Base-by-base conservation (phyloP, 192 early-diverging fungal species). In the Coemansia sp. region DNA sequence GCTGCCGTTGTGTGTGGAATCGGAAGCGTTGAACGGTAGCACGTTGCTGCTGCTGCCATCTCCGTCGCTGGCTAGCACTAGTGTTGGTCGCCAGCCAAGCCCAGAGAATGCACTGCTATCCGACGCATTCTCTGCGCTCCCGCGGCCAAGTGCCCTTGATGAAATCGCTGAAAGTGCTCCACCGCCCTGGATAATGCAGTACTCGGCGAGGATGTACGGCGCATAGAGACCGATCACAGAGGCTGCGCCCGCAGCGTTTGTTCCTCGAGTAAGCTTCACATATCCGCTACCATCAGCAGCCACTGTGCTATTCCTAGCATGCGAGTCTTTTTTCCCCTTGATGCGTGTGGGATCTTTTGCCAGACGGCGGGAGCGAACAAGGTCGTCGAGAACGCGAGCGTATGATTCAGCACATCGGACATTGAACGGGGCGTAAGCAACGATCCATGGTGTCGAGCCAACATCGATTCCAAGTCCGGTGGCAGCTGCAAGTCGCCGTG, bases 171-270 rank as follows among this genome's bases (percentile, higher is more conserved):
- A 48, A 29, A 65, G 31, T 0, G 59, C 71, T 12, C 64, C 79
- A 26, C 70, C 74, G 56, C 68, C 70, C 59, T 82, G 79, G 28
- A 82, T 70, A 23, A 77, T 62, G 40, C 79, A 82, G 55, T 82
- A 82, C 49, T 82, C 79, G 16, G 79, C 70, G 25, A 82, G 59
- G 15, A 82, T 57, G 34, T 70, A 61, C 13, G 74, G 64, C 15
- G 60, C 74, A 51, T 67, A 69, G 13, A 45, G 39, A 7, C 70
- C 66, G 33, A 82, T 63, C 40, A 70, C 61, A 13, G 63, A 63
- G 16, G 71, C 62, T 0, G 63, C 61, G 16, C 60, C 59, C n/a
- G 74, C 70, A n/a, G 79, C 66, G 39, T 63, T 64, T 2, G 79
- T 82, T 30, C 79, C 79, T 3, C 65, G 67, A 7, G 79, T 74